Percentiles rank a stretch among this genome's conserved stretches.
Evolutionary conservation across 2,329 filamentous ascomycete species (phyloP).

Genomic region (Fusarium avenaceum): DNA sequence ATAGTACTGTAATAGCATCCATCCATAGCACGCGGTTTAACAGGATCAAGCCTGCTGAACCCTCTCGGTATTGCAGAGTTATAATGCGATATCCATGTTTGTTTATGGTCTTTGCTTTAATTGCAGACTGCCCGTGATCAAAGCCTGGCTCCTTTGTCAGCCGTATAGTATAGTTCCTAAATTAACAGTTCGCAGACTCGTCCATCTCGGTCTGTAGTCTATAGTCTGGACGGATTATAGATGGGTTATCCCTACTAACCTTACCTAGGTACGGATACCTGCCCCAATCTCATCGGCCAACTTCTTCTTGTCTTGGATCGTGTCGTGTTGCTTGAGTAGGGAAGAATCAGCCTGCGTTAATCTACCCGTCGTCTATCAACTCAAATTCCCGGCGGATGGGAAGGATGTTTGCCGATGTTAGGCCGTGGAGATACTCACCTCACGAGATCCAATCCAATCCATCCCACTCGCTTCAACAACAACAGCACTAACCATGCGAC

Average conservation of each 20-base stretch:
- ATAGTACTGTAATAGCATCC: too few relatives aligned
- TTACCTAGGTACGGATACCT: background rate
- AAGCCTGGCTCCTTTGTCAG: background rate
- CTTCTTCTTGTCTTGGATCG: background rate
- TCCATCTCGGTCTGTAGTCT: conserved; percentile 6
- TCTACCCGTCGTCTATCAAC: background rate
- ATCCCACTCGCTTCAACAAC: conserved; percentile 21
- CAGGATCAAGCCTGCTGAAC: conserved; percentile 37
- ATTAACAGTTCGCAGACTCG: background rate
- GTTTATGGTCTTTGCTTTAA: conserved; percentile 26
- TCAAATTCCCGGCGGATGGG: background rate
- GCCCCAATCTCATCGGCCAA: conserved; percentile 22
- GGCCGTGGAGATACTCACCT: conserved; percentile 20
- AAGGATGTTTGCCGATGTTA: conserved; percentile 16
- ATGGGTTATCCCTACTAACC: conserved; percentile 26
- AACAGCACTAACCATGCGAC: conserved; percentile 21
- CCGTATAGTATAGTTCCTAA: background rate
- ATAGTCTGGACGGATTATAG: conserved; percentile 33
- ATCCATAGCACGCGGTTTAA: conserved; percentile 2
- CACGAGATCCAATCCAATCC: background rate
- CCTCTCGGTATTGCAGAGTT: background rate
- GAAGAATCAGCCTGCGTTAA: too few relatives aligned
- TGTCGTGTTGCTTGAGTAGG: too few relatives aligned
- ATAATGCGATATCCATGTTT: conserved; percentile 18
- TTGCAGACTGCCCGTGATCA: conserved; percentile 14